Base-by-base conservation (phyloP, 2,329 filamentous ascomycete species). In the Emmonsiellopsis sp. region DNA sequence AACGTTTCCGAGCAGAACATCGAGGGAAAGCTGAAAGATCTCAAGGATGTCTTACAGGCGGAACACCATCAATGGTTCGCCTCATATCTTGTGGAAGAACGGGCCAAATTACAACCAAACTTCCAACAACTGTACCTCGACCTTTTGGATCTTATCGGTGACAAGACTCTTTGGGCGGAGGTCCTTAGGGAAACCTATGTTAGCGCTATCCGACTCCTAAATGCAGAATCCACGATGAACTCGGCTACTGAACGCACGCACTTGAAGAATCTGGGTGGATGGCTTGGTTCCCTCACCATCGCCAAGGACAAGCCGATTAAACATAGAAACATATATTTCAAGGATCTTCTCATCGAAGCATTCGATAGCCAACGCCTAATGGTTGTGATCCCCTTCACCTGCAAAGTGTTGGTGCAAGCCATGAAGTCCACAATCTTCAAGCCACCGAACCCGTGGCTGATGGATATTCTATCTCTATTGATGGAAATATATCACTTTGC, bases 41-140 rank as follows among this genome's bases (percentile, higher is more conserved):
- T 98, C 39, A 84, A 83, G 49, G 84, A 88, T 40, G 83, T 87
- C 44, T 74, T 98, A 47, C 84, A 89, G 49, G 82, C 86, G 51
- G 84, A 85, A 60, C 86, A 96, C 67, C 87, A 94, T 63, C 89
- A 94, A 65, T 98, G 93, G 93, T 98, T 98, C 65, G 93, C 94
- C 6, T 85, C 84, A 47, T 95, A 97, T 64, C 77, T 98, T 8
- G 93, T 98, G 2, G 92, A 96, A 65, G 88, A 96, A 67, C 88
- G 94, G 45, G 94, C 92, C 34, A 97, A 96, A 71, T 85, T 95
- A 76, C 92, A 98, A 67, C 91, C 92, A 5, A 98, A 98, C 68
- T 97, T 94, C 65, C 93, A 98, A 62, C 81, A 87, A 55, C 82
- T 98, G 21, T 98, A 98, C 66, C 80, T 97, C 49, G 88, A 95